Evolutionary conservation across 768 basidiomycete genomes (phyloP), one percentile per base, ranked within the genome.

Genomic region (Amanita exitialis): DNA sequence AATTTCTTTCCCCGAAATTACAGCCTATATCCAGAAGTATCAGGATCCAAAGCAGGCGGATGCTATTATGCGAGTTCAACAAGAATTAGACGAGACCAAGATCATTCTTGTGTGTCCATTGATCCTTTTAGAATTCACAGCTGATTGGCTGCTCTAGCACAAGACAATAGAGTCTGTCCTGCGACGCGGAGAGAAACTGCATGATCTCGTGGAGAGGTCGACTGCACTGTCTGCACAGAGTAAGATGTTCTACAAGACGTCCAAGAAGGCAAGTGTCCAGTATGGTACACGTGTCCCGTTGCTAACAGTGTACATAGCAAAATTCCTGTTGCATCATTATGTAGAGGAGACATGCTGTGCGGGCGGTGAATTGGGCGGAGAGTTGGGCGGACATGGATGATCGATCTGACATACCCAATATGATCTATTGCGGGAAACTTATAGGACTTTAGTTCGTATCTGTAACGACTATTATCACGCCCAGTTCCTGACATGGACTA

Each of bases 201-300:
- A 97, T 66, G 90, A 90, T 65, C 73, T 98, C 7, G 95, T 98
- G 10, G 94, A 97, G 60, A 80, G 94, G 35, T 96, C 93, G 51
- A 84, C 89, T 62, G 84, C 86, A 30, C 68, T 97, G 50, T 90
- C 91, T 35, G 72, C 80, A 13, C 90, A 93, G 70, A 90, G 82
- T 69, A 97, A 97, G 82, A 88, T 90, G 86, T 99, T 99, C 65
- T 98, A 97, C 75, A 96, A 97, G 85, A 96, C 94, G 6, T 92
- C 95, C 2, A 98, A 97, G 86, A 95, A 94, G 86, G 94, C 92
- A 50, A 47, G 18, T 61, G 3, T 9, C 16, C 45, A 27, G 44
- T 20, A 16, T 1, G n/a, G 8, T 53, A 42, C 15, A 21, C 49
- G 20, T 53, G 16, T 20, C 34, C 34, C 6, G 23, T 36, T 42